Percentiles rank a stretch among this genome's conserved stretches.
Evolutionary conservation across 768 basidiomycete species (phyloP).

Genomic region (Sutorius australiensis): DNA sequence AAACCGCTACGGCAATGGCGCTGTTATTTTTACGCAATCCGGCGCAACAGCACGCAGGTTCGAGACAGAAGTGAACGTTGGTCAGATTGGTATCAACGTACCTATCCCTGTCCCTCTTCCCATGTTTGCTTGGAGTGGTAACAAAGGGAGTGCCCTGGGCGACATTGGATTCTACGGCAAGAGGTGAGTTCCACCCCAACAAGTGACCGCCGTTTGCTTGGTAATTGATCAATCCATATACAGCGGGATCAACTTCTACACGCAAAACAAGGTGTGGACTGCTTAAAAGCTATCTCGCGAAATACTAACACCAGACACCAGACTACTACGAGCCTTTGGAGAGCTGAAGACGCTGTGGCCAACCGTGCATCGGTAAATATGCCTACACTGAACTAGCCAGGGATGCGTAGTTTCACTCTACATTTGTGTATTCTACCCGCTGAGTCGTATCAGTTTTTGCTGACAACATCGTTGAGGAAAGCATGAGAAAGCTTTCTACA

Average conservation of each 20-base stretch:
- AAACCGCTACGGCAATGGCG: constrained; percentile 91
- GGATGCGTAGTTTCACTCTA: background rate
- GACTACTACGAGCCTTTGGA: constrained; percentile 94
- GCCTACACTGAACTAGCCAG: constrained; percentile 60
- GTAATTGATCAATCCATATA: background rate
- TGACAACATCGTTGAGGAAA: constrained; percentile 65
- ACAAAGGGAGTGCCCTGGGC: constrained; percentile 82
- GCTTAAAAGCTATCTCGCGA: background rate
- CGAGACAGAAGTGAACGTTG: constrained; percentile 82
- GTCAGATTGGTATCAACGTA: constrained; percentile 91
- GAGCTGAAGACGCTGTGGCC: constrained; percentile 76
- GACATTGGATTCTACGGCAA: constrained; percentile 92
- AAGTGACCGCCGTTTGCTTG: background rate
- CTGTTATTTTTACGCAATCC: constrained; percentile 94
- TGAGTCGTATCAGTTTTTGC: constrained; percentile 22
- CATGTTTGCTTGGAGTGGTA: constrained; percentile 97
- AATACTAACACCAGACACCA: constrained; percentile 28
- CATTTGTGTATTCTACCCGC: constrained; percentile 7
- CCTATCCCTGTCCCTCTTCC: constrained; percentile 89
- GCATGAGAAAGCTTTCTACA: constrained; percentile 72
- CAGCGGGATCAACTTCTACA: constrained; percentile 93
- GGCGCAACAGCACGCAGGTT: constrained; percentile 95
- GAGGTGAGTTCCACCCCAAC: constrained; percentile 41
- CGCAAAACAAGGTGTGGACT: constrained; percentile 75
- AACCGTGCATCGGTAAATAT: constrained; percentile 81